Percentiles rank a stretch among this genome's conserved stretches.
Evolutionary conservation across 768 basidiomycete genomes (phyloP).

Genomic region (Boletus rex-veris): DNA sequence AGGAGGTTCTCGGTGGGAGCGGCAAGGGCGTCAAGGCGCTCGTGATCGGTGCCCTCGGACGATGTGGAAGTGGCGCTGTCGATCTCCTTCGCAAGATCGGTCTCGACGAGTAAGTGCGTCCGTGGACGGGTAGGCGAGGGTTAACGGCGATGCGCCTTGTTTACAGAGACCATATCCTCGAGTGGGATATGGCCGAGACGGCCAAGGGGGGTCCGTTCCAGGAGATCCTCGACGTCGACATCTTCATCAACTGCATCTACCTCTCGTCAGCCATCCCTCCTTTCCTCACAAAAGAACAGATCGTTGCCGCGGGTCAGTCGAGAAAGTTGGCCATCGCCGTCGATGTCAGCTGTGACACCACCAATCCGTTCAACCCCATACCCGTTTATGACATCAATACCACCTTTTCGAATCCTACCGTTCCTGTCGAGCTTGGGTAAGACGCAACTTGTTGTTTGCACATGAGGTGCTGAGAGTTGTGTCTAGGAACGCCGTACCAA

Average conservation of each 20-base stretch:
- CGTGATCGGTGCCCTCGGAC: conserved; percentile 93
- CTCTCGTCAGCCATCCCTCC: conserved; percentile 79
- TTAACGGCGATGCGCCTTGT: not conserved
- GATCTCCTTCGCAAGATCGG: conserved; percentile 95
- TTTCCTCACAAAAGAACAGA: conserved; percentile 73
- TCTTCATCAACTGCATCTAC: conserved; percentile 99
- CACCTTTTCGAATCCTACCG: conserved; percentile 88
- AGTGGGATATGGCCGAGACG: conserved; percentile 98
- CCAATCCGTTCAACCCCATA: conserved; percentile 97
- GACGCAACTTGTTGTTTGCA: conserved; percentile 26
- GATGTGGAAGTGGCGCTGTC: conserved; percentile 93
- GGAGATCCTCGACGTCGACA: conserved; percentile 94
- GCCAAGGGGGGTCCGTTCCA: conserved; percentile 94
- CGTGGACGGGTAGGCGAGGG: not conserved
- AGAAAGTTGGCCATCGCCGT: conserved; percentile 81
- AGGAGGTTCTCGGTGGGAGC: conserved; percentile 57
- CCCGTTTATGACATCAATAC: conserved; percentile 95
- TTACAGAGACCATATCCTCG: conserved; percentile 82
- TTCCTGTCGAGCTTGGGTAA: conserved; percentile 78
- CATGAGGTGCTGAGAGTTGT: conserved; percentile 5
- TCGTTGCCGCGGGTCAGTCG: conserved; percentile 63
- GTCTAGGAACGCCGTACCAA: conserved; percentile 56
- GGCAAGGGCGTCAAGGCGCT: conserved; percentile 79
- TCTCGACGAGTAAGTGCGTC: conserved; percentile 73
- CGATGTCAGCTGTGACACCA: conserved; percentile 98